These are phyloP conservation scores for Lablab purpureus DNA, from an alignment of 306 rosid species.

Conservation along the genomic window DNA sequence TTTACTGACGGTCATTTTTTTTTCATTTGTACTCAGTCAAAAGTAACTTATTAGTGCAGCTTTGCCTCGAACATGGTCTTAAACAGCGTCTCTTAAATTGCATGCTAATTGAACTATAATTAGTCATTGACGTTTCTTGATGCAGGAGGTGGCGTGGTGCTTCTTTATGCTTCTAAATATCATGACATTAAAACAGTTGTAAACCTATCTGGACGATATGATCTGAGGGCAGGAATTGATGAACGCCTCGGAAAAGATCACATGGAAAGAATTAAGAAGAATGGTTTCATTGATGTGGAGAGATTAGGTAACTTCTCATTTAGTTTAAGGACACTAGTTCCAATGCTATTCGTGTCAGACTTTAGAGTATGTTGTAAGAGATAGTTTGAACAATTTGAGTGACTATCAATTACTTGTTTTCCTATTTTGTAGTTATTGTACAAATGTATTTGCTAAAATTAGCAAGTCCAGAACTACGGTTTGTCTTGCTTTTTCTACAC, in stretches of 20 bases:
- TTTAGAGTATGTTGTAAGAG: constrained; percentile 31
- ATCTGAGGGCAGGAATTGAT: constrained; percentile 64
- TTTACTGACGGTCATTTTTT: constrained; percentile 10
- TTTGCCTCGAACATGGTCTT: constrained; percentile 14
- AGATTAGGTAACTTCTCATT: constrained; percentile 58
- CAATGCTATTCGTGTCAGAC: constrained; percentile 22
- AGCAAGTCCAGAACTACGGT: neutral
- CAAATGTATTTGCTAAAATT: constrained; percentile 21
- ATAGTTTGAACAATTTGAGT: constrained; percentile 29
- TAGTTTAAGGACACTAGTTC: constrained; percentile 34
- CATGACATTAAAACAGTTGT: constrained; percentile 64
- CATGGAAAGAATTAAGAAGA: constrained; percentile 64
- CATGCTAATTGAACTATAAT: constrained; percentile 28
- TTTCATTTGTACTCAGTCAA: constrained; percentile 24
- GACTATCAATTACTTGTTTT: constrained; percentile 15
- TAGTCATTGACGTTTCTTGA: constrained; percentile 1
- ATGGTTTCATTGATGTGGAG: constrained; percentile 71
- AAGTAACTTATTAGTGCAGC: constrained; percentile 20
- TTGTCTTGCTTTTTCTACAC: neutral
- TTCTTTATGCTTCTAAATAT: constrained; percentile 78
- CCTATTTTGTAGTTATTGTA: constrained; percentile 19
- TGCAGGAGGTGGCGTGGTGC: constrained; percentile 83
- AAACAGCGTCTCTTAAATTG: constrained; percentile 1
- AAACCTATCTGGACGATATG: constrained; percentile 84
- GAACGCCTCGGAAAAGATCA: constrained; percentile 74